A percentile compares a stretch with the other conserved stretches of the same genome.
Evolutionary conservation across 225 moss, liverwort and hornwort species (phyloP).

Genomic region (Pleurozium schreberi): DNA sequence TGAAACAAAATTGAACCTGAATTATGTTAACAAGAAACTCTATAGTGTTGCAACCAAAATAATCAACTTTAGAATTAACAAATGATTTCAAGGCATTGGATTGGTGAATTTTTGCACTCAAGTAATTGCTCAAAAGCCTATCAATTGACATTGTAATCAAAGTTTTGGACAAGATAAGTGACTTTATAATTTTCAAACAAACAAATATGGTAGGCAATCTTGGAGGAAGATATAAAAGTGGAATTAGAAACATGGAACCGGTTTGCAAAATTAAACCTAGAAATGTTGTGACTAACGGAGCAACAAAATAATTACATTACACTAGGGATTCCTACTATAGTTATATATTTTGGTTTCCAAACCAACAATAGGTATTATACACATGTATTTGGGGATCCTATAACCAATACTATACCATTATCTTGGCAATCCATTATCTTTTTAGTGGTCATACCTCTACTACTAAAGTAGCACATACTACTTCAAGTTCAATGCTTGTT

Average conservation of each 20-base stretch:
- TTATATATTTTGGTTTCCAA: slow-evolving; percentile 4
- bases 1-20: background rate
- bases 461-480: background rate
- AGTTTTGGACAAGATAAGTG: background rate
- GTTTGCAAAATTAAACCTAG: background rate
- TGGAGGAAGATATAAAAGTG: background rate
- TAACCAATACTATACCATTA: background rate
- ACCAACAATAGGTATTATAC: background rate
- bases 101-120: background rate
- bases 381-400: background rate
- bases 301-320: background rate
- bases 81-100: background rate
- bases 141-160: background rate
- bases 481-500: background rate
- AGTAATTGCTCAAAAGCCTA: background rate
- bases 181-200: background rate
- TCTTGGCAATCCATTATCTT: slow-evolving; percentile 14
- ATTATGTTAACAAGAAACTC: background rate
- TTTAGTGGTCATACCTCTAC: background rate
- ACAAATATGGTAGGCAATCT: background rate
- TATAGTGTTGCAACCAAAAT: background rate
- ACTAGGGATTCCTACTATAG: slow-evolving; percentile 8
- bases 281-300: background rate
- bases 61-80: background rate
- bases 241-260: background rate